These are phyloP conservation scores for Bacidia rubella DNA, from an alignment of 495 filamentous ascomycete species.

Conservation along the genomic window DNA sequence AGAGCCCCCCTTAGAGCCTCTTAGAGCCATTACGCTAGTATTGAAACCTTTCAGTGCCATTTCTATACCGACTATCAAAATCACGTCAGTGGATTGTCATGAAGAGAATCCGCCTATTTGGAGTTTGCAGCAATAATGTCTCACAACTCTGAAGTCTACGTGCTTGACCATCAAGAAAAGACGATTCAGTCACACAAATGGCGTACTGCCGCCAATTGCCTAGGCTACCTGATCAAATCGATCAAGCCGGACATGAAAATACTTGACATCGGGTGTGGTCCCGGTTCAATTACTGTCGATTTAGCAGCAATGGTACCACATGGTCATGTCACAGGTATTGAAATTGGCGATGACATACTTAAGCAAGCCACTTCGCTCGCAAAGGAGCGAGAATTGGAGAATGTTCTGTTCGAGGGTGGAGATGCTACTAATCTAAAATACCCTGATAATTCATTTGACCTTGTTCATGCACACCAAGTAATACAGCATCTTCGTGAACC, in stretches of 20 bases:
- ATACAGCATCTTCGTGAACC: constrained; percentile 37
- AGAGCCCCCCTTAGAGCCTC: too few species aligned
- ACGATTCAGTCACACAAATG: constrained; percentile 37
- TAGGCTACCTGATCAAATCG: constrained; percentile 36
- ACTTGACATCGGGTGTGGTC: constrained; percentile 47
- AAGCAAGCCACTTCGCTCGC: constrained; percentile 27
- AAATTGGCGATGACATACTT: constrained; percentile 25
- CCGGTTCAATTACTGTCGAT: constrained; percentile 42
- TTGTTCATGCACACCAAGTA: constrained; percentile 42
- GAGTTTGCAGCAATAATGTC: constrained; percentile 4
- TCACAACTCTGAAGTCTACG: constrained; percentile 24
- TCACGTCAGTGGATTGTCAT: neutral
- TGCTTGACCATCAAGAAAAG: constrained; percentile 35
- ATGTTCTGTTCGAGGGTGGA: constrained; percentile 33
- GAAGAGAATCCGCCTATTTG: neutral
- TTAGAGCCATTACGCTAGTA: too few species aligned
- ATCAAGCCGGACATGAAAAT: constrained; percentile 34
- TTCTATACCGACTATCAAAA: too few species aligned
- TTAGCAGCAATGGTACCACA: constrained; percentile 33
- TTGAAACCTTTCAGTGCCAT: too few species aligned
- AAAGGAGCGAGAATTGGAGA: constrained; percentile 25
- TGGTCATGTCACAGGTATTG: constrained; percentile 34
- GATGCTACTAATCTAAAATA: constrained; percentile 34
- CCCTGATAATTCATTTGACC: constrained; percentile 38
- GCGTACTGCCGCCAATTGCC: constrained; percentile 39